A percentile compares a stretch with the other conserved stretches of the same genome.
Conservation (phyloP, 202 grass and related monocot species). For the Setaria viridis region DNA sequence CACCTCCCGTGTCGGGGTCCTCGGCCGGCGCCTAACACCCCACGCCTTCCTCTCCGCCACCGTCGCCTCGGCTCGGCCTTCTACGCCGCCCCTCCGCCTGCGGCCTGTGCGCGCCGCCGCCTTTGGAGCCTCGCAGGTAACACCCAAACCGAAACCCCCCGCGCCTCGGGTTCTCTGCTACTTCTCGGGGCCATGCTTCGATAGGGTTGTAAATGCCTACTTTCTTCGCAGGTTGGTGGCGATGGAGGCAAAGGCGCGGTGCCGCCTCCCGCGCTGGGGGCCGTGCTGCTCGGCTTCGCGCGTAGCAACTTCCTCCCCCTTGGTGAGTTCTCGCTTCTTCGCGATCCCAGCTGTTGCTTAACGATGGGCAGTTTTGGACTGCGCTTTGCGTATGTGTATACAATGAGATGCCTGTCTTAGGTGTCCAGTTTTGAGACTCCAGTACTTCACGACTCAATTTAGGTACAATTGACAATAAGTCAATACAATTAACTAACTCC, state of each 20-base stretch:
- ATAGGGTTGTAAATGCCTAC: slow-evolving; percentile 25
- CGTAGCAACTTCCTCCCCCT: slow-evolving; percentile 90
- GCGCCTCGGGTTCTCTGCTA: neutral
- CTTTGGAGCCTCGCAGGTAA: slow-evolving; percentile 49
- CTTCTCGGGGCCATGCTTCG: slow-evolving; percentile 8
- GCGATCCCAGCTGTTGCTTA: slow-evolving; percentile 21
- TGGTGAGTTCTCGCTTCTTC: slow-evolving; percentile 47
- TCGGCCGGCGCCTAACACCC: neutral
- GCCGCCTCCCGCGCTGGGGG: slow-evolving; percentile 37
- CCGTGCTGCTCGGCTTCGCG: slow-evolving; percentile 53
- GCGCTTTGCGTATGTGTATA: slow-evolving; percentile 12
- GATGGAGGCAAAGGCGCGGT: slow-evolving; percentile 40
- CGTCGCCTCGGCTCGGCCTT: neutral
- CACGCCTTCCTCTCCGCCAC: slow-evolving; percentile 3
- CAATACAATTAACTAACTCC: slow-evolving; percentile 2
- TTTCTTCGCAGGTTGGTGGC: slow-evolving; percentile 49
- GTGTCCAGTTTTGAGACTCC: neutral
- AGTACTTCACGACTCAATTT: neutral
- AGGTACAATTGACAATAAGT: neutral
- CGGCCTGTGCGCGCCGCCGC: slow-evolving; percentile 32
- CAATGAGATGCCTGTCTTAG: slow-evolving; percentile 5
- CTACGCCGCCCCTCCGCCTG: slow-evolving; percentile 30
- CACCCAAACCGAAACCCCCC: neutral
- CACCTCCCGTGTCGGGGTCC: slow-evolving; percentile 13
- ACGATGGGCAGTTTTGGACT: neutral